phyloP scores from a whole-genome alignment of 441 rosid species.

The Cnidoscolus chayamansa region DNA sequence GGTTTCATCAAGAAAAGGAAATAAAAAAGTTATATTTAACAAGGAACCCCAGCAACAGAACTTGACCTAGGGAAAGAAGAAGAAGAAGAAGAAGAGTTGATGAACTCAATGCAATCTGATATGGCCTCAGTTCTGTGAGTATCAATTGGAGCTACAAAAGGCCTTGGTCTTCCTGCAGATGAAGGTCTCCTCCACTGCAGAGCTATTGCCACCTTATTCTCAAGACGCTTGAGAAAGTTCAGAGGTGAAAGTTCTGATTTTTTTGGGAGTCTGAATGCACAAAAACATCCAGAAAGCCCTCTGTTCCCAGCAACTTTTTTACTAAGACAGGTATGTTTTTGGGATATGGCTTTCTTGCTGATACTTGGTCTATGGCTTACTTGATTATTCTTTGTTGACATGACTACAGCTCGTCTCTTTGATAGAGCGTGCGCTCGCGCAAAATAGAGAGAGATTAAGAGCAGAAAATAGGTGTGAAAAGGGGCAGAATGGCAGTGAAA shows the following conservation, averaged over 20 bases:
- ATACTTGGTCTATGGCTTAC: slow-evolving; percentile 26
- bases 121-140: slow-evolving; percentile 55
- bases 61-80: slow-evolving; percentile 49
- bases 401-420: not conserved
- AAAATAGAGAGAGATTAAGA: not conserved
- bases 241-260: slow-evolving; percentile 39
- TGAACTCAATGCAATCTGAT: slow-evolving; percentile 76
- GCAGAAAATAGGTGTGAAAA: not conserved
- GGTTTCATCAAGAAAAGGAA: too few relatives aligned
- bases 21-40: slow-evolving; percentile 12
- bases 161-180: slow-evolving; percentile 36
- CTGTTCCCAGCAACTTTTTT: slow-evolving; percentile 24
- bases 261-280: slow-evolving; percentile 50
- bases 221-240: slow-evolving; percentile 44
- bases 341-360: slow-evolving; percentile 28
- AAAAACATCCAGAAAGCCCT: slow-evolving; percentile 31
- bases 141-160: slow-evolving; percentile 41
- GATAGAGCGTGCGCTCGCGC: not conserved
- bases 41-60: slow-evolving; percentile 28
- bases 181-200: slow-evolving; percentile 40
- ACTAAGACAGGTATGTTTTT: slow-evolving; percentile 16
- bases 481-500: not conserved
- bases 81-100: slow-evolving; percentile 44
- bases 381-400: slow-evolving; percentile 25
- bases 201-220: slow-evolving; percentile 41